phyloP scores from a whole-genome alignment of 495 filamentous ascomycete species.

The Penicillium canescens region DNA sequence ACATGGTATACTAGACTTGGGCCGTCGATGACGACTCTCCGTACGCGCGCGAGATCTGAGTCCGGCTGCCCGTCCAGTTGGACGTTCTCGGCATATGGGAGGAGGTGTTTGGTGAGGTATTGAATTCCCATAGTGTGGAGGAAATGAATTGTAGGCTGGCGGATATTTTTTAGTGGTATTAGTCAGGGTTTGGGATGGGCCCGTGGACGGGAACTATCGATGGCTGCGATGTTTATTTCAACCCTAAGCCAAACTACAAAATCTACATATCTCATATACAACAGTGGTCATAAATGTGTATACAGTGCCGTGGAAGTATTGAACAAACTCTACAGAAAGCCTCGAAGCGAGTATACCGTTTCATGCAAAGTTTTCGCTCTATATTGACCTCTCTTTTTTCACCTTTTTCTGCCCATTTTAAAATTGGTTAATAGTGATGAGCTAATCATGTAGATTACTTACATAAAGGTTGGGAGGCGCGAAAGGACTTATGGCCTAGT shows the following conservation, averaged over 20 bases:
- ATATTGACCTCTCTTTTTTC: background rate
- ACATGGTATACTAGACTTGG: conserved; percentile 74
- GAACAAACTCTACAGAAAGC: too few species aligned
- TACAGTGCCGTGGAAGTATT: too few species aligned
- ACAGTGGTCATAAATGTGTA: too few species aligned
- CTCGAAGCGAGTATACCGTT: too few species aligned
- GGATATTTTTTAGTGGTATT: background rate
- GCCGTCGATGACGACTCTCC: conserved; percentile 67
- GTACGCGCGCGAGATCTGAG: conserved; percentile 11
- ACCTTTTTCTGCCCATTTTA: too few species aligned
- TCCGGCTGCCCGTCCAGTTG: conserved; percentile 31
- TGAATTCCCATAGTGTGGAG: conserved; percentile 66
- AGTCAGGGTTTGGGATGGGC: background rate
- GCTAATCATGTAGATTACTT: too few species aligned
- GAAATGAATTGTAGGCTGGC: background rate
- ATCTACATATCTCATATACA: too few species aligned
- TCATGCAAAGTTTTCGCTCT: too few species aligned
- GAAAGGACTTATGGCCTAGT: background rate
- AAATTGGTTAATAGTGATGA: too few species aligned
- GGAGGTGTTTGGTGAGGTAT: conserved; percentile 56
- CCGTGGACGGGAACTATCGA: background rate
- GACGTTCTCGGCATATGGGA: conserved; percentile 54
- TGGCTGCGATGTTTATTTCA: too few species aligned
- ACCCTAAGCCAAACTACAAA: too few species aligned
- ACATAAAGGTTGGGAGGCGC: background rate